Base-by-base conservation (phyloP, 768 basidiomycete genomes). In the Lactarius tabidus region DNA sequence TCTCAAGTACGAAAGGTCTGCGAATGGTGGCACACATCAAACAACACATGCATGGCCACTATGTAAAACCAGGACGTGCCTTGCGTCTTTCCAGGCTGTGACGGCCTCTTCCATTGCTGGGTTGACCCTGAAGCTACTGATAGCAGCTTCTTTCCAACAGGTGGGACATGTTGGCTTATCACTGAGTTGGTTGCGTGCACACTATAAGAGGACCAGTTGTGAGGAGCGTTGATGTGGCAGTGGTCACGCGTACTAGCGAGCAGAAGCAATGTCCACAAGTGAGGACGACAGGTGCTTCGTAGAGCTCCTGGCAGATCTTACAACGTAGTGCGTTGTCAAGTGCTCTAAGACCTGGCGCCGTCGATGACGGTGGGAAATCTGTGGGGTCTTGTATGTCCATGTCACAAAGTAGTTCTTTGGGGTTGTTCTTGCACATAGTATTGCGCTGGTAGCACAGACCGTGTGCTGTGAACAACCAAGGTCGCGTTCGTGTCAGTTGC, bases 251-350 rank as follows among this genome's bases (percentile, higher is more conserved):
- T 60, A 76, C 75, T 52, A 75, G 68, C 26, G 73, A 75, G 70
- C 79, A 80, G 71, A 79, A 80, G 3, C 75, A 74, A 63, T 80
- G 79, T 17, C 79, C 79, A 67, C 79, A 79, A 6, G 72, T 62
- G 41, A 80, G 74, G 36, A 74, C 70, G 59, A 80, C 78, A 4
- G 79, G 79, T 7, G 71, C 77, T 1, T 67, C 69, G 59, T 75
- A 77, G 20, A 76, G 70, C 39, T 78, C 77, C 67, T 78, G 77
- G 67, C 79, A 80, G 45, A 80, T 79, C 38, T 76, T 75, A 64
- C 79, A 80, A 43, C 76, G 71, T 29, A 78, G 62, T 6, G 75
- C 71, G 48, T 69, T 67, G 68, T 80, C 79, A 36, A 79, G 71
- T 15, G 71, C 72, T 23, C 68, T 62, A 7, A 79, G 71, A 17